These are phyloP conservation scores for Cryphonectria parasitica DNA, from an alignment of 2,329 filamentous ascomycete species.

Conservation along the genomic window DNA sequence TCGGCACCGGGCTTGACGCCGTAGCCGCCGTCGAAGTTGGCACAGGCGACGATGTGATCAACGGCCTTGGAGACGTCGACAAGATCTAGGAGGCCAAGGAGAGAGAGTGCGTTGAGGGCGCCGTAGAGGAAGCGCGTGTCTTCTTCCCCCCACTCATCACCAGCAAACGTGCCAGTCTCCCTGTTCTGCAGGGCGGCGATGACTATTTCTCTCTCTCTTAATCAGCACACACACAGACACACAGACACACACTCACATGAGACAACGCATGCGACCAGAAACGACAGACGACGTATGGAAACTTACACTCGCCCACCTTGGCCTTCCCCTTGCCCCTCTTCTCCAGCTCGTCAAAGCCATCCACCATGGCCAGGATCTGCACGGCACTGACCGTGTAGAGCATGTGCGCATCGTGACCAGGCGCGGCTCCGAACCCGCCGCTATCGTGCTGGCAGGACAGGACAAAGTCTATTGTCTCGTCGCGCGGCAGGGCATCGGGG, in stretches of 20 bases:
- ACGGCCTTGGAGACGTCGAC: slow-evolving; percentile 83
- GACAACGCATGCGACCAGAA: no score
- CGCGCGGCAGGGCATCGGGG: slow-evolving; percentile 79
- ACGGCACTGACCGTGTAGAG: slow-evolving; percentile 94
- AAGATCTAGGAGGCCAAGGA: slow-evolving; percentile 73
- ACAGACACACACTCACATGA: no score
- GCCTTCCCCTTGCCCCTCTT: slow-evolving; percentile 68
- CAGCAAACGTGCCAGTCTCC: slow-evolving; percentile 83
- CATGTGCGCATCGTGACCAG: slow-evolving; percentile 94
- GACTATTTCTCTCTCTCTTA: slow-evolving; percentile 47
- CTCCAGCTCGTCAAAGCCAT: slow-evolving; percentile 85
- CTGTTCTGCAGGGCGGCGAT: slow-evolving; percentile 82
- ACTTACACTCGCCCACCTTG: slow-evolving; percentile 79
- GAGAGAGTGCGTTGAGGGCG: slow-evolving; percentile 85
- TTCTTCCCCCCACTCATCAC: slow-evolving; percentile 95
- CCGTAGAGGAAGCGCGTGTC: slow-evolving; percentile 95
- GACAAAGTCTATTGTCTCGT: slow-evolving; percentile 88
- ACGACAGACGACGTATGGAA: no score
- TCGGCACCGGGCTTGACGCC: slow-evolving; percentile 88
- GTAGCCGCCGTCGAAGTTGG: slow-evolving; percentile 94
- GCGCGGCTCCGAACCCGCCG: slow-evolving; percentile 92
- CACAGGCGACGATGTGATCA: slow-evolving; percentile 76
- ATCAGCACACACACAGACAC: no score
- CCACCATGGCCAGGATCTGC: slow-evolving; percentile 85
- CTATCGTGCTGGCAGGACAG: slow-evolving; percentile 87